Percentiles rank a stretch among this genome's conserved stretches.
Conservation (phyloP, 2,329 filamentous ascomycete species). For the Pseudogymnoascus sp. region DNA sequence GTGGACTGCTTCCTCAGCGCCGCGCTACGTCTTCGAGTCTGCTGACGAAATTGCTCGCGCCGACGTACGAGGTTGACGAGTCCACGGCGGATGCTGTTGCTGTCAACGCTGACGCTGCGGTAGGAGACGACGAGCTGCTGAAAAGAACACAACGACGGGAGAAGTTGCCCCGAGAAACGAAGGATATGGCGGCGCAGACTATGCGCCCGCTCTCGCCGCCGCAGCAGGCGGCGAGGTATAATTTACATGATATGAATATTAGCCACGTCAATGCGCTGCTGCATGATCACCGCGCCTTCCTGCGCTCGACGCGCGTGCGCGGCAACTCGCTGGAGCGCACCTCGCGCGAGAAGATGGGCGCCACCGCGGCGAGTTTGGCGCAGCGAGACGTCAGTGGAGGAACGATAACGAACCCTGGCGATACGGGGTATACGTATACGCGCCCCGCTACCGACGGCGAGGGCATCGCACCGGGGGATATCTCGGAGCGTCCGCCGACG, state of each 20-base stretch:
- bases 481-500: conserved; percentile 23
- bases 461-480: conserved; percentile 16
- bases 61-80: background rate
- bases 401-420: conserved; percentile 24
- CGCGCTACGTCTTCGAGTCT: background rate
- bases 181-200: background rate
- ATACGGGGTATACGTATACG: conserved; percentile 26
- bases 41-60: background rate
- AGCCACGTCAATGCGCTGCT: conserved; percentile 29
- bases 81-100: background rate
- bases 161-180: background rate
- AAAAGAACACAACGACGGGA: too few relatives aligned
- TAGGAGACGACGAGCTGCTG: background rate
- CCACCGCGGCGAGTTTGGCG: conserved; percentile 15
- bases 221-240: conserved; percentile 10
- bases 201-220: background rate
- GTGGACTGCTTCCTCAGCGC: conserved; percentile 11
- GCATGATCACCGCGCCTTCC: conserved; percentile 30
- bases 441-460: conserved; percentile 18
- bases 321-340: conserved; percentile 38
- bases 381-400: conserved; percentile 10
- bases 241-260: conserved; percentile 26
- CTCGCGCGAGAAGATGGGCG: conserved; percentile 32
- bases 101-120: background rate
- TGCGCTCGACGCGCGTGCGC: conserved; percentile 22